Base-by-base conservation (phyloP, 306 rosid species). In the Inga laurina region DNA sequence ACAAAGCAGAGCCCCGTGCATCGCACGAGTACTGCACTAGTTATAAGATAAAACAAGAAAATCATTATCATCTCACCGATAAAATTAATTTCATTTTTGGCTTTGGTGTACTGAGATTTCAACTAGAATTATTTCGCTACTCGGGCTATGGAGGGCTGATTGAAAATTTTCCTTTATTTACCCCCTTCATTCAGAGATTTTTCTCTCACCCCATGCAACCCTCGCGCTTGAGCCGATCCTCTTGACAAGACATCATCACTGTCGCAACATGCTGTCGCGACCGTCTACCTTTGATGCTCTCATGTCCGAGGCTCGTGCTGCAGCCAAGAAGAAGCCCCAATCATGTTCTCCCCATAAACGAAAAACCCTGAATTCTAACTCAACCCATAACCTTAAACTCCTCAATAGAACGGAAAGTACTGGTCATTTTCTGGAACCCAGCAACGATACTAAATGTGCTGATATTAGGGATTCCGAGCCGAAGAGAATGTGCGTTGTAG, bases 271-370 rank as follows among this genome's bases (percentile, higher is more conserved):
- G 95, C 88, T 94, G 5, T 85, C 88, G 6, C 92, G 84, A 22
- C 88, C 91, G 72, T 85, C 91, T 59, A 97, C 98, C 73, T 95
- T 92, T 86, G 97, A 92, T 61, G 88, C 85, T 0, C 93, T 95
- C 30, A 93, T 93, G 97, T 90, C 94, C 74, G 89, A 85, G 61
- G 92, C 98, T 35, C 94, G 95, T 27, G 97, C 92, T 61, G 91
- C 92, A 82, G 88, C 95, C 79, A 93, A 89, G 88, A 86, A 51
- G 21, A 4, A 87, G 52, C 78, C 88, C 67, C 89, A 49, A 3
- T 11, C 90, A n/a, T n/a, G 92, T 11, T 79, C 93, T 61, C 87
- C 92, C 80, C 85, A 79, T 79, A 93, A 94, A 72, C 85, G 94
- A 56, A 93, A 93, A 88, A 59, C 91, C 83, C 82, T 57, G 10